Evolutionary conservation across 1,139 yeast genomes (phyloP).

Genomic region (Debaryomyces nepalensis): DNA sequence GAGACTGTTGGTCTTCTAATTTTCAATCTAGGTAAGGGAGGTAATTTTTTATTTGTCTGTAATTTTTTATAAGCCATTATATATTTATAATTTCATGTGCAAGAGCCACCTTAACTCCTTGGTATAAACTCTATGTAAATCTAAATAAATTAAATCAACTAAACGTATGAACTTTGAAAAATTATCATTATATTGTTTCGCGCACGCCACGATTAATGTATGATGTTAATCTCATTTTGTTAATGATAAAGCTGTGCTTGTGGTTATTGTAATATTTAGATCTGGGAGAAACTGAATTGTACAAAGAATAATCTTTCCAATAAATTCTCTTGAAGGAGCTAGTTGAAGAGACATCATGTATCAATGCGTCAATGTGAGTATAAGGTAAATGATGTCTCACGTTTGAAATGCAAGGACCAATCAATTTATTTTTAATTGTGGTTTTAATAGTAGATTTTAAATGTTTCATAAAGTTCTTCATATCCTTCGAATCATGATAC

Average conservation of each 20-base stretch:
- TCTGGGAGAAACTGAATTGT: constrained; percentile 12
- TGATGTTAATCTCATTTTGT: constrained; percentile 1
- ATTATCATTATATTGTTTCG: constrained; percentile 11
- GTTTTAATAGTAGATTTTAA: constrained; percentile 32
- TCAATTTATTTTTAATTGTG: constrained; percentile 31
- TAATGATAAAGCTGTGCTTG: constrained; percentile 2
- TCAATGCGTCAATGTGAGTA: constrained; percentile 28
- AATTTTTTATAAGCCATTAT: constrained; percentile 37
- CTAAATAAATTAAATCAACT: neutral
- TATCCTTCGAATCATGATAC: constrained; percentile 34
- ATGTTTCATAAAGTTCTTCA: constrained; percentile 31
- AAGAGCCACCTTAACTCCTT: no score
- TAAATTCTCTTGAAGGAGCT: constrained; percentile 38
- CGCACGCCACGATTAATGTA: constrained; percentile 12
- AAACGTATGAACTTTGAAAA: constrained; percentile 5
- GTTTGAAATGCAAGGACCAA: constrained; percentile 12
- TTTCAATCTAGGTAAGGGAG: constrained; percentile 76
- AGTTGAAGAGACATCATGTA: constrained; percentile 33
- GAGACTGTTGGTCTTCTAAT: constrained; percentile 67
- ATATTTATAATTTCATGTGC: no score
- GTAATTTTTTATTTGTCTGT: constrained; percentile 47
- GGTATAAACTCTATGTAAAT: neutral
- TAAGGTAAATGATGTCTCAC: constrained; percentile 11
- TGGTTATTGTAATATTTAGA: constrained; percentile 5
- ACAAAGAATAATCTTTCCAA: constrained; percentile 23